phyloP scores from a whole-genome alignment of 176 grass and related monocot species.

The Saccharum spontaneum region DNA sequence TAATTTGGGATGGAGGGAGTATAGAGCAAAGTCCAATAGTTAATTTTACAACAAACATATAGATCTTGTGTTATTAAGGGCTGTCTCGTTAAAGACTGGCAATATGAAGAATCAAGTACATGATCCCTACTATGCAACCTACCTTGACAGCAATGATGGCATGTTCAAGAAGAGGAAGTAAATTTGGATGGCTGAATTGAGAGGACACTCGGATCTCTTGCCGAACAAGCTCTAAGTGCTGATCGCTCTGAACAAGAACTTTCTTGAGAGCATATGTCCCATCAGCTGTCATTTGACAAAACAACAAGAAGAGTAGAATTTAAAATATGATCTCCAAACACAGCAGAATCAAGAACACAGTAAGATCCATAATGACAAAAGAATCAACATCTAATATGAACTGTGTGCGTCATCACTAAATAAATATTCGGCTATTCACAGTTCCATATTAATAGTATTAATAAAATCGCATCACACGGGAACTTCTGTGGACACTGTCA shows the following conservation, averaged over 20 bases:
- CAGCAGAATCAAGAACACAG: not conserved
- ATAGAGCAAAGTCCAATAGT: not conserved
- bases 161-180: slow-evolving; percentile 88
- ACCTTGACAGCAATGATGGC: slow-evolving; percentile 85
- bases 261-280: slow-evolving; percentile 91
- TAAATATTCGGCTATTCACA: not conserved
- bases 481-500: not conserved
- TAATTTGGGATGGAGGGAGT: not conserved
- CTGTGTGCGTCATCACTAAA: not conserved
- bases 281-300: slow-evolving; percentile 56
- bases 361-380: not conserved
- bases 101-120: not conserved
- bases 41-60: not conserved
- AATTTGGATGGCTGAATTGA: slow-evolving; percentile 75
- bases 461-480: not conserved
- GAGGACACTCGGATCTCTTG: slow-evolving; percentile 87
- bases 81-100: not conserved
- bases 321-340: slow-evolving; percentile 13
- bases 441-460: not conserved
- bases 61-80: not conserved
- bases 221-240: slow-evolving; percentile 82
- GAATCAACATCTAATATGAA: not conserved
- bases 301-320: slow-evolving; percentile 20
- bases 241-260: slow-evolving; percentile 82
- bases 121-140: slow-evolving; percentile 44